Base-by-base conservation (phyloP, 495 filamentous ascomycete species). In the Thermothielavioides terrestris region DNA sequence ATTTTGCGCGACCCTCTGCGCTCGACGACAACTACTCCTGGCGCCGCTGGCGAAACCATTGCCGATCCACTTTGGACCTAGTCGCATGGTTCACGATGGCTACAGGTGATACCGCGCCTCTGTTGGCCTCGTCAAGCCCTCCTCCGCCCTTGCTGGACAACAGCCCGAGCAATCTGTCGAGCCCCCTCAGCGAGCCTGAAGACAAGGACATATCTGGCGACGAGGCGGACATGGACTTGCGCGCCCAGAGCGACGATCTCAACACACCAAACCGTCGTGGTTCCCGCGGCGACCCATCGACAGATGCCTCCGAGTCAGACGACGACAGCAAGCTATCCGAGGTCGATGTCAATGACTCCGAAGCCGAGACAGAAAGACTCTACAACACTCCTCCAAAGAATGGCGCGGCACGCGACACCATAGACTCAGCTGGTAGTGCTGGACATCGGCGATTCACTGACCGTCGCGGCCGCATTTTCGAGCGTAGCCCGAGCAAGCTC, bases 301-400 rank as follows among this genome's bases (percentile, higher is more conserved):
- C 59, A 36, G 53, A 64, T 57, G 42, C 22, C 45, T 56, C 52
- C 44, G 54, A 61, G 30, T 60, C 60, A 9, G 61, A 64, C 52
- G 63, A 65, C 53, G 61, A 64, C 38, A 65, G 54, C 58, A 72
- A 75, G 42, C 61, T 73, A 48, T 75, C 72, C 15, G 71, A 74
- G 37, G 82, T 83, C 45, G 71, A 74, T 46, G 82, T 84, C 49
- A 85, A 85, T 56, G 91, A 97, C 69, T 94, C 92, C n/a, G 92
- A 98, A 68, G 92, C 94, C 23, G 92, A 96, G 71, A 98, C 92
- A 7, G 94, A 97, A 70, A 81, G 94, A 43, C 76, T 97, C 57
- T 91, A 94, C 56, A 81, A 86, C 61, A 90, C 91, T n/a, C 94
- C 92, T 18, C 80, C 85, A 49, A 88, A 90, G 53, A 68, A 73